Percentiles rank a stretch among this genome's conserved stretches.
Conservation (phyloP, 768 basidiomycete genomes). For the Trametes cinnabarina region DNA sequence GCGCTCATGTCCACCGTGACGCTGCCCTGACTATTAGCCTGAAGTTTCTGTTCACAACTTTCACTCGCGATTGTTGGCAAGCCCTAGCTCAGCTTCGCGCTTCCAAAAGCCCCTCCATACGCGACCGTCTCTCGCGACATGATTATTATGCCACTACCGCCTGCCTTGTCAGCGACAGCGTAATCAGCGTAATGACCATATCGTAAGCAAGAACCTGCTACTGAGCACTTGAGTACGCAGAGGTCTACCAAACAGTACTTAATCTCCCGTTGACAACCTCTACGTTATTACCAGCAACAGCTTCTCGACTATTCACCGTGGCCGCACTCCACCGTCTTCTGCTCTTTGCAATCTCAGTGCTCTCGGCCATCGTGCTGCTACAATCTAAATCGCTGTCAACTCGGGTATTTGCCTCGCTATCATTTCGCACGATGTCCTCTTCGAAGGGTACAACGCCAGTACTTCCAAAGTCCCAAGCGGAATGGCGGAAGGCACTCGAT, state of each 20-base stretch:
- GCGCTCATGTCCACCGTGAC: too few relatives aligned
- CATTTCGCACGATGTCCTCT: conserved; percentile 18
- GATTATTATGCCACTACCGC: neutral
- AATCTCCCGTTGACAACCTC: too few relatives aligned
- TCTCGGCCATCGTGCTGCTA: conserved; percentile 17
- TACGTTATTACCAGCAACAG: too few relatives aligned
- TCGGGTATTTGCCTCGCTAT: conserved; percentile 11
- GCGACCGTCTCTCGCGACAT: too few relatives aligned
- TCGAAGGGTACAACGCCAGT: conserved; percentile 6
- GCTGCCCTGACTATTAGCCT: too few relatives aligned
- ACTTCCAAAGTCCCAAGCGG: conserved; percentile 37
- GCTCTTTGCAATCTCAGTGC: conserved; percentile 8
- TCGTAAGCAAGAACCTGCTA: conserved; percentile 8
- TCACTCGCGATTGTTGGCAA: too few relatives aligned
- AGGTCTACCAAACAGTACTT: too few relatives aligned
- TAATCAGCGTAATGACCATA: conserved; percentile 10
- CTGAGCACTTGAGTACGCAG: too few relatives aligned
- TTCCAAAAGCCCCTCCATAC: too few relatives aligned
- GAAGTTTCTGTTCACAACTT: too few relatives aligned
- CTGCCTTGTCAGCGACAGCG: neutral
- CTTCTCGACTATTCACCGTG: neutral
- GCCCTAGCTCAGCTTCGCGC: too few relatives aligned
- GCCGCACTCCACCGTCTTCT: neutral
- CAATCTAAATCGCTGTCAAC: conserved; percentile 16
- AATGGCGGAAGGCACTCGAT: conserved; percentile 55